A percentile compares a stretch with the other conserved stretches of the same genome.
Evolutionary conservation across 495 filamentous ascomycete species (phyloP).

Genomic region (Trichoderma orchidacearum): DNA sequence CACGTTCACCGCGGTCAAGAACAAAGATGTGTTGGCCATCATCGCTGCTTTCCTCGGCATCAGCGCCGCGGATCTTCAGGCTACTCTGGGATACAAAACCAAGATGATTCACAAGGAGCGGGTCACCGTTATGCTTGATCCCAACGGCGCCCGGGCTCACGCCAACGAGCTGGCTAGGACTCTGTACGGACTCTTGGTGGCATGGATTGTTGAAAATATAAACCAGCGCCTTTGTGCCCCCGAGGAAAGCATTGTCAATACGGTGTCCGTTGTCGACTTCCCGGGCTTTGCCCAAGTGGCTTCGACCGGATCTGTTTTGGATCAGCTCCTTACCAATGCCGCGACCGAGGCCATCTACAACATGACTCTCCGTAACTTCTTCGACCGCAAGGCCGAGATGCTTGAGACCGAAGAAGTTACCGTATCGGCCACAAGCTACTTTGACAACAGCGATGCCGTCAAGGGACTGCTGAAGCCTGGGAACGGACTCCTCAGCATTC

Average conservation of each 20-base stretch:
- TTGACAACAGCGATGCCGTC: slow-evolving; percentile 91
- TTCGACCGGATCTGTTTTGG: slow-evolving; percentile 71
- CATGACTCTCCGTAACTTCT: slow-evolving; percentile 88
- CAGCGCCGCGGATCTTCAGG: slow-evolving; percentile 64
- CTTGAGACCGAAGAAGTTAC: slow-evolving; percentile 84
- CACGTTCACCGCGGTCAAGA: slow-evolving; percentile 71
- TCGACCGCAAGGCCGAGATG: slow-evolving; percentile 81
- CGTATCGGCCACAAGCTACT: slow-evolving; percentile 86
- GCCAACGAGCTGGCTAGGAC: slow-evolving; percentile 90
- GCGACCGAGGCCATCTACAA: slow-evolving; percentile 86
- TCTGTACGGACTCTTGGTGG: slow-evolving; percentile 88
- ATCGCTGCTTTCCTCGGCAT: slow-evolving; percentile 89
- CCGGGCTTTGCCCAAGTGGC: slow-evolving; percentile 80
- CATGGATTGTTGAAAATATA: slow-evolving; percentile 81
- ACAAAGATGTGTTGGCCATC: slow-evolving; percentile 77
- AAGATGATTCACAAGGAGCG: slow-evolving; percentile 90
- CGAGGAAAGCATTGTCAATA: slow-evolving; percentile 83
- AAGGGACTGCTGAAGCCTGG: slow-evolving; percentile 79
- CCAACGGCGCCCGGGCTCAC: slow-evolving; percentile 74
- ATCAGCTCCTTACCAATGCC: slow-evolving; percentile 90
- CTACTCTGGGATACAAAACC: slow-evolving; percentile 82
- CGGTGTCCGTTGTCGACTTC: slow-evolving; percentile 89
- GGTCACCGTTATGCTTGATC: slow-evolving; percentile 94
- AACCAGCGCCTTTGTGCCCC: slow-evolving; percentile 82
- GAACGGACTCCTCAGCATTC: slow-evolving; percentile 83